Percentiles rank a stretch among this genome's conserved stretches.
Conservation (phyloP, 2,329 filamentous ascomycete species). For the Colletotrichum tropicicola region DNA sequence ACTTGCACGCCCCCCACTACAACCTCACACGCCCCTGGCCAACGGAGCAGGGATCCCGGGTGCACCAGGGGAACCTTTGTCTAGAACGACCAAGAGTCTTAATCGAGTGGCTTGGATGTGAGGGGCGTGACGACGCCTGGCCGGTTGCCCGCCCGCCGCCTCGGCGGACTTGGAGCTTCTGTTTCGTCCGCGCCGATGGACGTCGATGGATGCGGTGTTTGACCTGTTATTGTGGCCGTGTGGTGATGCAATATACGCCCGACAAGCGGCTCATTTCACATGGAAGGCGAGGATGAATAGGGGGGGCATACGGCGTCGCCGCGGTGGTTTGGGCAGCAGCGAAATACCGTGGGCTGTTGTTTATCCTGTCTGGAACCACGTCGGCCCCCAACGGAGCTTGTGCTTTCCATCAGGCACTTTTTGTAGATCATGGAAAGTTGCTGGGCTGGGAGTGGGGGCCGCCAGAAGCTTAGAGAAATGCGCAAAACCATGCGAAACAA, state of each 20-base stretch:
- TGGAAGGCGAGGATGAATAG: background rate
- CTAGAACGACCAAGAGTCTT: constrained; percentile 13
- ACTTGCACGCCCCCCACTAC: background rate
- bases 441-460: background rate
- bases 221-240: background rate
- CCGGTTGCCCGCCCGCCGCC: constrained; percentile 11
- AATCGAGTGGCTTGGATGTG: constrained; percentile 23
- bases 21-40: background rate
- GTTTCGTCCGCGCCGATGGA: constrained; percentile 21
- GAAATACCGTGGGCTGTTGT: background rate
- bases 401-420: background rate
- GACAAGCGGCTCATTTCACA: constrained; percentile 15
- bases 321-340: too few species aligned
- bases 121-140: constrained; percentile 25
- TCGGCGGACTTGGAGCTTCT: constrained; percentile 20
- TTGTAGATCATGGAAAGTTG: background rate
- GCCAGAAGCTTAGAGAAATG: constrained; percentile 23
- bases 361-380: background rate
- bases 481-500: background rate
- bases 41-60: constrained; percentile 15
- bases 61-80: constrained; percentile 22
- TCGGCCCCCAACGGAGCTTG: constrained; percentile 5
- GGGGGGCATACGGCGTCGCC: too few species aligned
- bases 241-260: constrained; percentile 14
- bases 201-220: background rate